These are phyloP conservation scores for Lolium multiflorum DNA, from an alignment of 176 grass and related monocot genomes.

Conservation along the genomic window DNA sequence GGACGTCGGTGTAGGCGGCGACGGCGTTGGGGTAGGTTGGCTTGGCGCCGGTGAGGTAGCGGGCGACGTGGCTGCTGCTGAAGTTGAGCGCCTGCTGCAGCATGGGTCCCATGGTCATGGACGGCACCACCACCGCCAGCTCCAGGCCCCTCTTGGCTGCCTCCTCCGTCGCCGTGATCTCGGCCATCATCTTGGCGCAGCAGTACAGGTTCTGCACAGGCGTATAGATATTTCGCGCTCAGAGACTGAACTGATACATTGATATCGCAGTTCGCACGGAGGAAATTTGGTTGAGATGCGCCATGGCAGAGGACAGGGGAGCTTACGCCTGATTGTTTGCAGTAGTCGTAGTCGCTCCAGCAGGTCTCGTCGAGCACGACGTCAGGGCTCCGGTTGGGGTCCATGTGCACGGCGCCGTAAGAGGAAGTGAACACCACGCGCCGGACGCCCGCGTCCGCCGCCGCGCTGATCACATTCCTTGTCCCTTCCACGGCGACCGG, in stretches of 20 bases:
- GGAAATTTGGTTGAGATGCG: too few relatives aligned
- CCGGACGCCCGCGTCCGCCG: too few relatives aligned
- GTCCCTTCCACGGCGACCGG: too few relatives aligned
- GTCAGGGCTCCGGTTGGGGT: too few relatives aligned
- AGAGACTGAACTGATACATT: too few relatives aligned
- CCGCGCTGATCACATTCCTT: too few relatives aligned
- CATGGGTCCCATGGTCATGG: constrained; percentile 46
- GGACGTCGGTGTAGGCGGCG: constrained; percentile 64
- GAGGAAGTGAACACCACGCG: too few relatives aligned
- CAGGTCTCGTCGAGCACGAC: too few relatives aligned
- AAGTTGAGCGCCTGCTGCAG: constrained; percentile 51
- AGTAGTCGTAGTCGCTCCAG: too few relatives aligned
- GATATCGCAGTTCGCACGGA: too few relatives aligned
- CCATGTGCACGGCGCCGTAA: too few relatives aligned
- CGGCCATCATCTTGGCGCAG: constrained; percentile 57
- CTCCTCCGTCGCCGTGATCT: constrained; percentile 49
- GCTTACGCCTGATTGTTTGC: too few relatives aligned
- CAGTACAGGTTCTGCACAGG: constrained; percentile 62
- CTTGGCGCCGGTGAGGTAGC: constrained; percentile 53
- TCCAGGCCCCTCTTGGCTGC: constrained; percentile 39
- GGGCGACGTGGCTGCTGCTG: constrained; percentile 47
- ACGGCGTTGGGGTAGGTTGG: constrained; percentile 53
- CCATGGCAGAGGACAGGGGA: neutral
- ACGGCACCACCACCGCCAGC: constrained; percentile 52
- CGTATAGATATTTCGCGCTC: neutral